Base-by-base conservation (phyloP, 148 eudicot species). In the Rhododendron mucronatum region DNA sequence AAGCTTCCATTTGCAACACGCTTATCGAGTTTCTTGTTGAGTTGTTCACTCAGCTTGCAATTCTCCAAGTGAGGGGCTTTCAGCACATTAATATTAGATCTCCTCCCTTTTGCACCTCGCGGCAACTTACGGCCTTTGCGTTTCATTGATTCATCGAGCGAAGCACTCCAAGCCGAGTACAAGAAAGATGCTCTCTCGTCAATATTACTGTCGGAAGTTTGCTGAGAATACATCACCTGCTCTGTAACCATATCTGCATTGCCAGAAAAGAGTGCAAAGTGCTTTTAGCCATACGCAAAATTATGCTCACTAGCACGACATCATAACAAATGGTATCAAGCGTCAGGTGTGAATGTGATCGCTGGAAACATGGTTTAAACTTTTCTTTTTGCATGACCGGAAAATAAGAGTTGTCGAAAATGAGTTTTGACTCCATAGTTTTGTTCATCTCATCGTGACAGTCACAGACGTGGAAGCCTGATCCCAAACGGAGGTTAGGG, bases 51-150 rank as follows among this genome's bases (percentile, higher is more conserved):
- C 69, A 86, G 35, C 83, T 91, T 92, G 91, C 99, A 97, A 81
- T 94, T 87, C 89, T 94, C 95, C 86, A 94, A 85, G 85, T 95
- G 99, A 92, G 99, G 99, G 53, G 96, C 93, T 87, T 86, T 88
- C 2, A 94, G 98, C 35, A 93, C 78, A 82, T 88, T 89, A 12
- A 37, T 88, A 7, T 88, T 89, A 12, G 84, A 76, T 82, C 67
- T 85, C n/a, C 85, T 85, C 55, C 15, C 8, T 48, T 77, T 14
- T 51, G 48, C 57, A 69, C 83, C 82, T 78, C 79, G 61, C 3
- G 57, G 45, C 3, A 84, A 75, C 69, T 86, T 85, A 80, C 39
- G 39, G 39, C 69, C 71, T 47, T 89, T 73, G 41, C 73, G 63
- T 10, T 78, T 82, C 35, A 37, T 63, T 33, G 93, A 86, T 84